Evolutionary conservation across 2,329 filamentous ascomycete genomes (phyloP), one percentile per base, ranked within the genome.

Genomic region (Xenosphaeropsis pyriputrescens): DNA sequence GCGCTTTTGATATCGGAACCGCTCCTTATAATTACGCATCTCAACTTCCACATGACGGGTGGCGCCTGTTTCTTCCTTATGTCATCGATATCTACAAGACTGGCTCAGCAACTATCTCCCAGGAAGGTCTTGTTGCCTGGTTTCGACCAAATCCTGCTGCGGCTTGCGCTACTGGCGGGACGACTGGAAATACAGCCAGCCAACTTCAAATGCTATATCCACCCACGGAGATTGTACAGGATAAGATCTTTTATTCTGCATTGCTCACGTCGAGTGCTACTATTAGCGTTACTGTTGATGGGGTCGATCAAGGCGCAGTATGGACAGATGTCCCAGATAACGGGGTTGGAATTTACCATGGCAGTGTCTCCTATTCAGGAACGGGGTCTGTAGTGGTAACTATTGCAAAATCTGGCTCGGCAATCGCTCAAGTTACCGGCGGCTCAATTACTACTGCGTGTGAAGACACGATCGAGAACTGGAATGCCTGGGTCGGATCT

Each of bases 1-100:
- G 8, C 5, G 2, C n/a, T 6, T 37, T 34, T 19, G 16, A 16
- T n/a, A 22, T 14, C 2, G 39, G 39, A 4, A 30, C 30, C 2
- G 63, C 68, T 2, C 60, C 56, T 37, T 54, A 55, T 41, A 37
- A 40, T 18, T 72, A 69, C 43, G 65, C 61, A 36, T 39, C 55
- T 12, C 55, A 57, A 40, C 59, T 64, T 52, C 59, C 61, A 5
- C 68, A 72, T 49, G 61, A 65, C 29, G 38, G 34, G 3, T 40
- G 38, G 38, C 34, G 38, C 16, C 7, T n/a, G 15, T 26, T 37
- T 15, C 29, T 40, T 2, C 38, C 34, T 8, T 36, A 16, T 7
- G 13, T 36, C 16, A 40, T 36, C 12, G 38, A 36, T 13, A 32
- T 14, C 4, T 36, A 36, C 16, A 40, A 40, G 34, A 36, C n/a